Evolutionary conservation across 768 basidiomycete genomes (phyloP), one percentile per base, ranked within the genome.

Genomic region (Chlorophyllum brunneum): DNA sequence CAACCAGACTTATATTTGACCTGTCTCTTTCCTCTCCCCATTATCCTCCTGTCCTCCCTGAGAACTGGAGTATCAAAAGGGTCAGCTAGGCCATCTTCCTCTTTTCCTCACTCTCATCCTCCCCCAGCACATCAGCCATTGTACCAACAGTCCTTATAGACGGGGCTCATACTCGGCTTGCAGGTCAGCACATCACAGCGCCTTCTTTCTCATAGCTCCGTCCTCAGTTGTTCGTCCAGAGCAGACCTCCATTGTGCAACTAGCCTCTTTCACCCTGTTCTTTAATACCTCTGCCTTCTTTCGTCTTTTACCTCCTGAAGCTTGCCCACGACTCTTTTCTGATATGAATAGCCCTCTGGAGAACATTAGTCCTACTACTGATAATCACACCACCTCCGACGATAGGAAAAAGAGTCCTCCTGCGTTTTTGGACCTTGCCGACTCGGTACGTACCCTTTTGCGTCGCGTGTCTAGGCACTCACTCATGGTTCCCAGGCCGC

Each of bases 371-470:
- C 72, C 77, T 67, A 77, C 82, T 77, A 79, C 80, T 79, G 82
- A 87, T 85, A 80, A 81, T 83, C 79, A 73, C 66, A 69, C 79
- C 63, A 63, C 81, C 67, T 73, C 79, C 47, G 85, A 85, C 64
- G 85, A 82, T 59, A 77, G 84, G 67, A 91, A 88, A 75, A 86
- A 88, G 63, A 92, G 86, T 69, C 91, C 92, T 16, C 89, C 92
- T 58, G 92, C 92, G 53, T 94, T 94, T 72, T 77, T 94, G 71
- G 92, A 94, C 77, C 83, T 94, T 62, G 92, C 92, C 54, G 92
- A 94, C 73, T 92, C 92, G 60, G 92, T 93, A 67, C 63, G 89
- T 80, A 24, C 16, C 51, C 36, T 49, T 52, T 37, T 38, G 39
- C 56, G 29, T 58, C 57, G 16, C 48, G 20, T 55, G 56, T 48